Evolutionary conservation across 768 basidiomycete species (phyloP).

Genomic region (Pleurotus tuber-regium): DNA sequence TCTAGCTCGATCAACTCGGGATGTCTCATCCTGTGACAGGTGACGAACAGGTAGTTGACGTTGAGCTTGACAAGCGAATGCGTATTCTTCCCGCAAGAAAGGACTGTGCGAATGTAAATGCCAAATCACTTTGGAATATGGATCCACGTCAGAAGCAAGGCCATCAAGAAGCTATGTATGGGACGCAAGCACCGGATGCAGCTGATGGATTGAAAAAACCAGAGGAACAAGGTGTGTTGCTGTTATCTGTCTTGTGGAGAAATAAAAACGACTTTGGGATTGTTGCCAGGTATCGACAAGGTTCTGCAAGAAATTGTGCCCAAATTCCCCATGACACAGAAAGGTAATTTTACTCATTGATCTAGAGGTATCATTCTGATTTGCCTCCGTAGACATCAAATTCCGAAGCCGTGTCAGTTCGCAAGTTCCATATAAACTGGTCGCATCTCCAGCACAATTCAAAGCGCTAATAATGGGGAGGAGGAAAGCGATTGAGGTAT

Average conservation of each 20-base stretch:
- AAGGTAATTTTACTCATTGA: conserved; percentile 25
- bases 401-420: conserved; percentile 9
- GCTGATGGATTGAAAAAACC: too few species aligned
- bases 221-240: too few species aligned
- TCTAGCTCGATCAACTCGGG: conserved; percentile 41
- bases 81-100: conserved; percentile 31
- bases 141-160: background rate
- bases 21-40: conserved; percentile 32
- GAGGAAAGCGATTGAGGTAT: conserved; percentile 51
- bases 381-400: conserved; percentile 30
- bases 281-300: background rate
- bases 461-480: conserved; percentile 38
- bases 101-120: conserved; percentile 29
- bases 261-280: too few species aligned
- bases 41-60: conserved; percentile 51
- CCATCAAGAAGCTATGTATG: background rate
- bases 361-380: background rate
- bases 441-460: conserved; percentile 30
- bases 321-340: conserved; percentile 41
- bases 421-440: conserved; percentile 40
- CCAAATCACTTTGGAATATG: conserved; percentile 38
- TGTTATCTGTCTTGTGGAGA: too few species aligned
- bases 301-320: conserved; percentile 30
- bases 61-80: conserved; percentile 49
- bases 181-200: background rate